Evolutionary conservation across 768 basidiomycete species (phyloP), one percentile per base, ranked within the genome.

Genomic region (Mycena rosella): DNA sequence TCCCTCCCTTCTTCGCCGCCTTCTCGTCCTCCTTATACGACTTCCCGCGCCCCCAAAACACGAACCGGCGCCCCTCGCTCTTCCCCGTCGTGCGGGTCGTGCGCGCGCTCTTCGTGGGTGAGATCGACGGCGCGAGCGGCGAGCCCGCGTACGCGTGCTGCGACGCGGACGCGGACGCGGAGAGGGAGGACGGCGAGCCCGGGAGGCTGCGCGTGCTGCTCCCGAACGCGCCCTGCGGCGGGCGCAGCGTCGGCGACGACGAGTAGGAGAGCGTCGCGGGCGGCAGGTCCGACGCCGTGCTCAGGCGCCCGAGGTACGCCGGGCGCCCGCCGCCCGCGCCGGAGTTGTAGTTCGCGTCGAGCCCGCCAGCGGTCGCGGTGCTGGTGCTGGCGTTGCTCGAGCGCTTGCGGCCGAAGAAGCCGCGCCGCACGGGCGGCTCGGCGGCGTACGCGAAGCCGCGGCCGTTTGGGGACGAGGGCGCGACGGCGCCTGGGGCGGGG

Each of bases 391-490:
- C 20, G 20, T n/a, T 22, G 5, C n/a, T 44, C 42, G 38, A 15
- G 14, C 60, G 36, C 53, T 70, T 70, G 7, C 69, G 56, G 6
- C 69, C 69, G 10, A 70, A 70, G n/a, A 70, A 55, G 0, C 65
- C 69, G 5, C 54, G 26, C 1, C 54, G 45, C 32, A 44, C 40
- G 26, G 30, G 34, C 13, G 22, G 48, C 32, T 65, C 63, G 32
- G 64, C 69, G 5, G 69, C 69, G 24, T 66, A 70, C 14, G 69
- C 69, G n/a, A 70, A 24, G 20, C 55, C 57, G 42, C 65, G 48
- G 1, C 69, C 69, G 29, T 70, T 70, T 2, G 69, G 69, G 0
- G 60, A 59, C 0, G 69, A 70, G 9, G 69, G 69, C 27, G 52
- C 56, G n/a, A n/a, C 18, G n/a, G n/a, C 20, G n/a, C 20, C 20